These are phyloP conservation scores for Tuber brumale DNA, from an alignment of 495 filamentous ascomycete genomes.

Conservation along the genomic window DNA sequence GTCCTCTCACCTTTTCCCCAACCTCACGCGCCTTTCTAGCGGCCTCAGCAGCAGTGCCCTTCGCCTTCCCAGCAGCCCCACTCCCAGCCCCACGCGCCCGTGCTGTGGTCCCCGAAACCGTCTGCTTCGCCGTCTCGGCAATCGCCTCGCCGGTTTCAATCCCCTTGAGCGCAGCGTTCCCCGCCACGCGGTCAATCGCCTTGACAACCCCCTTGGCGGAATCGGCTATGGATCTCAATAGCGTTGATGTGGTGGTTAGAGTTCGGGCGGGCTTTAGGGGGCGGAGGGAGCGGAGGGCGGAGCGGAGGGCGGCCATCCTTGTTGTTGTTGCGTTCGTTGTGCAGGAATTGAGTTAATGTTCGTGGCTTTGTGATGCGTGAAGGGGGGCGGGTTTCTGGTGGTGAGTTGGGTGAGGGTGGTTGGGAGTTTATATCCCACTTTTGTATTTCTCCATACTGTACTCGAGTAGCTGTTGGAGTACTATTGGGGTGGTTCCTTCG, in stretches of 20 bases:
- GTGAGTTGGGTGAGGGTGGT: not conserved
- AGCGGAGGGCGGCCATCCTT: slow-evolving; percentile 15
- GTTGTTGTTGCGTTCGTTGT: not conserved
- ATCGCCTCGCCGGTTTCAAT: slow-evolving; percentile 39
- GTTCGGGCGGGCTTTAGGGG: not conserved
- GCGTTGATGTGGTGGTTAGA: slow-evolving; percentile 3
- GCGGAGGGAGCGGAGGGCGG: slow-evolving; percentile 7
- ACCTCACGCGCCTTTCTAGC: slow-evolving; percentile 24
- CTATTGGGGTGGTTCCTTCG: not conserved
- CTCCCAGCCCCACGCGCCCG: slow-evolving; percentile 20
- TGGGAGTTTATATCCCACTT: not conserved
- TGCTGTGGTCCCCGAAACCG: slow-evolving; percentile 11
- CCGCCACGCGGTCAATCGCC: slow-evolving; percentile 28
- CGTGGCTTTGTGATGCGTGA: not conserved
- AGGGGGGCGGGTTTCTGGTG: not conserved
- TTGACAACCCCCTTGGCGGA: slow-evolving; percentile 27
- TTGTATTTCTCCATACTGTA: not conserved
- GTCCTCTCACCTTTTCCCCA: slow-evolving; percentile 16
- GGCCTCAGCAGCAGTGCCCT: slow-evolving; percentile 14
- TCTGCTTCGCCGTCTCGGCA: slow-evolving; percentile 10
- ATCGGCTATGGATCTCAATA: slow-evolving; percentile 16
- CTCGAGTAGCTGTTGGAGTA: not conserved
- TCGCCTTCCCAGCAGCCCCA: slow-evolving; percentile 26
- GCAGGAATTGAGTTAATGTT: not conserved
- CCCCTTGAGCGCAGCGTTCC: slow-evolving; percentile 32